phyloP scores from a whole-genome alignment of 2,329 filamentous ascomycete species.

The Fulvia fulva region DNA sequence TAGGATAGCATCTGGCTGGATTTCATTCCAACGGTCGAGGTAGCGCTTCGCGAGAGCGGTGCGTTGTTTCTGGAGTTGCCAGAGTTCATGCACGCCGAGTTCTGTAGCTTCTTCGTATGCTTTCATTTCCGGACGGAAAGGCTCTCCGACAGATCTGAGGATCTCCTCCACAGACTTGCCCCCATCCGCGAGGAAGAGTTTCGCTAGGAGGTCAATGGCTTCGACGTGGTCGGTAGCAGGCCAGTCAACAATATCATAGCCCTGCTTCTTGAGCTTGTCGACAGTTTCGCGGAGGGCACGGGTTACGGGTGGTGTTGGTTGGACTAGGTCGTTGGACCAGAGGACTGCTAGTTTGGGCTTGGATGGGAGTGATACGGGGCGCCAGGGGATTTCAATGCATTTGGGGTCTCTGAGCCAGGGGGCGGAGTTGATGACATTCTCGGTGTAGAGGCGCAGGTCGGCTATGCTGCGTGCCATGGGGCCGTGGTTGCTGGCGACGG shows the following conservation, averaged over 20 bases:
- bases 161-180: constrained; percentile 44
- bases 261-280: constrained; percentile 47
- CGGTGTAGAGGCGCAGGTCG: constrained; percentile 46
- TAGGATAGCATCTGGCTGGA: constrained; percentile 44
- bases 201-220: constrained; percentile 46
- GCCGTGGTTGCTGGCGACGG: constrained; percentile 60
- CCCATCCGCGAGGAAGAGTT: constrained; percentile 51
- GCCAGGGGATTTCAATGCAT: constrained; percentile 53
- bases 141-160: constrained; percentile 41
- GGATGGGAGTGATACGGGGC: constrained; percentile 38
- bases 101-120: constrained; percentile 43
- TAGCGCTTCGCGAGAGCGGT: constrained; percentile 40
- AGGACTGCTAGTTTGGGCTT: constrained; percentile 60
- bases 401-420: constrained; percentile 53
- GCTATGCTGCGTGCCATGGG: constrained; percentile 56
- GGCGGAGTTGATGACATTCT: constrained; percentile 40
- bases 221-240: constrained; percentile 51
- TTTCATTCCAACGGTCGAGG: constrained; percentile 43
- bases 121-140: constrained; percentile 49
- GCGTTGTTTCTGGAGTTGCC: constrained; percentile 48
- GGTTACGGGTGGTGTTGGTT: constrained; percentile 56
- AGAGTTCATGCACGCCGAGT: constrained; percentile 42
- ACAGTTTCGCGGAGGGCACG: constrained; percentile 55
- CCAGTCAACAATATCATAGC: constrained; percentile 57
- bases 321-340: constrained; percentile 57